Base-by-base conservation (phyloP, 225 moss, liverwort and hornwort species). In the Physcomitrellopsis africana region DNA sequence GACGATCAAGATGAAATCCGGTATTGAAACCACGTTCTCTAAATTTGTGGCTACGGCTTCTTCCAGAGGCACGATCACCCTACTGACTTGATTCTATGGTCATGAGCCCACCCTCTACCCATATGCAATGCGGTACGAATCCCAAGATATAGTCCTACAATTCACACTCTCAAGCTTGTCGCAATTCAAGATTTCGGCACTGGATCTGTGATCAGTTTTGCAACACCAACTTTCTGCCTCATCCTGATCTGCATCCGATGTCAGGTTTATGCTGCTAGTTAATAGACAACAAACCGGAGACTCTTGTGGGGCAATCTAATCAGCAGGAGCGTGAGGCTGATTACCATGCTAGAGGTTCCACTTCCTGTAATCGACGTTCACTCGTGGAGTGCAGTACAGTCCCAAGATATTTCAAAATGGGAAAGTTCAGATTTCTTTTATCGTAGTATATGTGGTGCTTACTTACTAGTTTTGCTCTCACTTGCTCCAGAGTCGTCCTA, bases 381-480 rank as follows among this genome's bases (percentile, higher is more conserved):
- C 46, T 69, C 68, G 60, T 61, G 61, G 77, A 81, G 53, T 70
- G 81, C 84, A 77, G 76, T 84, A 81, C 81, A n/a, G 70, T 69
- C 69, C 84, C 77, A 81, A 84, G 84, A 77, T 81, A 74, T 51
- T 29, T 62, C 32, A 4, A 65, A 14, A 3, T 13, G 65, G 22
- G 65, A 45, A 74, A 74, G 67, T 27, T 19, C 14, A 27, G 14
- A 32, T 29, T 3, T 26, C 52, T 44, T 52, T 24, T 1, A 43
- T 53, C 27, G 52, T 63, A 27, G 52, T 22, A 19, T 54, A 17
- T 29, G 49, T 76, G 49, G 55, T 26, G 69, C 32, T 4, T 2
- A 37, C 4, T 12, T 63, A 41, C 12, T 37, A 10, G 37, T 47
- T 13, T 3, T 12, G 29, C n/a, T 1, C 12, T 23, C 42, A 63